Conservation (phyloP, 495 filamentous ascomycete genomes). For the Penicillium waksmanii region DNA sequence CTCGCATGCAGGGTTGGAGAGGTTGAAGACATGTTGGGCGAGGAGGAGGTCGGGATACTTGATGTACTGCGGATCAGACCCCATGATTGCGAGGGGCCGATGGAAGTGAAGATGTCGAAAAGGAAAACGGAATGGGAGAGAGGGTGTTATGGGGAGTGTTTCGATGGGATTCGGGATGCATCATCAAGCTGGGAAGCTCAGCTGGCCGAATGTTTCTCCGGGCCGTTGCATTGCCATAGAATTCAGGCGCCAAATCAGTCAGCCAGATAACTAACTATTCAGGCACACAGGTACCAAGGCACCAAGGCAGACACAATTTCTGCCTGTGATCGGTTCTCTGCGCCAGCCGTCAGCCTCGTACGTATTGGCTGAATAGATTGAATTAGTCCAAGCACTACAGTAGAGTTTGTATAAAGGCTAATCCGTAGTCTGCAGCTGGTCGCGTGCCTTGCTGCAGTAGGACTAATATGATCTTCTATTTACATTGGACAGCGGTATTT, state of each 20-base stretch:
- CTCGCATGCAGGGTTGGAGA: constrained; percentile 84
- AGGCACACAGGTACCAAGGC: background rate
- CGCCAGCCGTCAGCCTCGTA: background rate
- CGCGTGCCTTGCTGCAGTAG: background rate
- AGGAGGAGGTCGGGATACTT: constrained; percentile 91
- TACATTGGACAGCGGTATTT: no score
- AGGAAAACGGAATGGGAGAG: constrained; percentile 16
- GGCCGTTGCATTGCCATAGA: constrained; percentile 4
- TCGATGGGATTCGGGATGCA: constrained; percentile 33
- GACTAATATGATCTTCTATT: no score
- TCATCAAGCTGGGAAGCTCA: constrained; percentile 46
- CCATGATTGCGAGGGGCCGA: constrained; percentile 65
- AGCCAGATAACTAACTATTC: background rate
- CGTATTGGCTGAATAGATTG: background rate
- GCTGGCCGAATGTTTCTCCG: constrained; percentile 48
- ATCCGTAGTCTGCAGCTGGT: background rate
- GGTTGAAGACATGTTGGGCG: constrained; percentile 95
- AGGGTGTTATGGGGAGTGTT: constrained; percentile 19
- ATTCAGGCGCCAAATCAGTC: background rate
- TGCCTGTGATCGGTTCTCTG: background rate
- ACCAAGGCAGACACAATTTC: background rate
- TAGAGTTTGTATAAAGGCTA: background rate
- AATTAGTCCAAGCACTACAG: background rate
- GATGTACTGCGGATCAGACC: constrained; percentile 94
- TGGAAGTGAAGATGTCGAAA: constrained; percentile 6